phyloP scores from a whole-genome alignment of 2,329 filamentous ascomycete species.

The Epichloe scottii region DNA sequence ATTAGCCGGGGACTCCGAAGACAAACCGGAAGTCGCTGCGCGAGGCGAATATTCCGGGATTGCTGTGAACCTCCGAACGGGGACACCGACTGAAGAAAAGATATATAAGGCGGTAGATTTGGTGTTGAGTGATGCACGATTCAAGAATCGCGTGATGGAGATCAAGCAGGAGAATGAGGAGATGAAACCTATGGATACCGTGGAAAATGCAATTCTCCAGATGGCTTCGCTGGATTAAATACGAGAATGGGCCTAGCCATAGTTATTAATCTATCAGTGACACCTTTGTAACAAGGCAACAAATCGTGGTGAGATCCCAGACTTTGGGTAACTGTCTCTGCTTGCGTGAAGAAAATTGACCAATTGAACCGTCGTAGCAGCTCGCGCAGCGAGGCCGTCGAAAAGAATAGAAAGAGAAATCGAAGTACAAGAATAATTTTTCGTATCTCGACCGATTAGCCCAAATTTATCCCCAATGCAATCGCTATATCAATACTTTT shows the following conservation, averaged over 20 bases:
- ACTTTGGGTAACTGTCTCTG: too few relatives aligned
- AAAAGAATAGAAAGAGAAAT: not conserved
- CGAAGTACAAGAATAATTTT: too few relatives aligned
- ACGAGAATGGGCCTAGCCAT: too few relatives aligned
- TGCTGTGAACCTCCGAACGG: conserved; percentile 30
- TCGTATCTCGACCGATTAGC: too few relatives aligned
- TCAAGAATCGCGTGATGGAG: conserved; percentile 18
- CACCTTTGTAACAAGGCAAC: too few relatives aligned
- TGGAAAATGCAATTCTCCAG: not conserved
- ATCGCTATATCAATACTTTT: too few relatives aligned
- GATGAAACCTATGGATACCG: conserved; percentile 9
- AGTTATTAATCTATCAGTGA: too few relatives aligned
- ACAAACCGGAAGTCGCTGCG: conserved; percentile 28
- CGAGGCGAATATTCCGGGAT: conserved; percentile 31
- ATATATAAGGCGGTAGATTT: conserved; percentile 19
- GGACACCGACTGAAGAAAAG: conserved; percentile 16
- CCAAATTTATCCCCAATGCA: too few relatives aligned
- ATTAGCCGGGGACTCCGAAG: conserved; percentile 27
- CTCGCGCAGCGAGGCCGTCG: not conserved
- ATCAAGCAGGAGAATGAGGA: conserved; percentile 22
- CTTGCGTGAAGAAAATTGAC: not conserved
- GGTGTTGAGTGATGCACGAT: conserved; percentile 18
- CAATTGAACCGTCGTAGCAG: not conserved
- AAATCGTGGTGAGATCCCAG: too few relatives aligned
- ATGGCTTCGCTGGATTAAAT: too few relatives aligned